These are phyloP conservation scores for Sambucus nigra DNA, from an alignment of 129 eudicot genomes.

Conservation along the genomic window DNA sequence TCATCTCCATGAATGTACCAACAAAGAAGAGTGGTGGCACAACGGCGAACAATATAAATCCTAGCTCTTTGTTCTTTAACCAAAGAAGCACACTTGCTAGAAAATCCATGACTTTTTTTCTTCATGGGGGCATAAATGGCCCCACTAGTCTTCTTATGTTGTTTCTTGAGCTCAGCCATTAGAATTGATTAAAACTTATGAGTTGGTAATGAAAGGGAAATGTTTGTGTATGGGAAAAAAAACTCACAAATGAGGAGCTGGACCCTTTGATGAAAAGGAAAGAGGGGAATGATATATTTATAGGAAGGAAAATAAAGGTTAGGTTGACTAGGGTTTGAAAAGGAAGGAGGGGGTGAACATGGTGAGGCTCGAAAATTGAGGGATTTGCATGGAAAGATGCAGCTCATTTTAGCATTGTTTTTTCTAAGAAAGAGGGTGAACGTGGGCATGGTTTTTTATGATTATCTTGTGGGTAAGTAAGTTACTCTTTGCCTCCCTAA, in stretches of 20 bases:
- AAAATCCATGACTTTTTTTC: conserved; percentile 34
- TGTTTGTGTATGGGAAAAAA: conserved; percentile 33
- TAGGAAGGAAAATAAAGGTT: conserved; percentile 7
- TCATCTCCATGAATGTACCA: conserved; percentile 86
- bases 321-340: conserved; percentile 7
- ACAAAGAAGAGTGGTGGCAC: conserved; percentile 88
- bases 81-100: conserved; percentile 66
- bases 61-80: conserved; percentile 82
- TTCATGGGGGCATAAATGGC: conserved; percentile 10
- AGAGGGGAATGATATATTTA: conserved; percentile 28
- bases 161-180: conserved; percentile 37
- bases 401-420: conserved; percentile 8
- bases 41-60: conserved; percentile 73
- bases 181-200: background rate
- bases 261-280: conserved; percentile 42
- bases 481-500: too few species aligned
- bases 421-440: conserved; percentile 29
- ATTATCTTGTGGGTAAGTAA: too few species aligned
- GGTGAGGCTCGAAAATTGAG: conserved; percentile 40
- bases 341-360: conserved; percentile 21
- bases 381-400: conserved; percentile 49
- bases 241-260: conserved; percentile 50
- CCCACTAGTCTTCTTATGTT: conserved; percentile 2
- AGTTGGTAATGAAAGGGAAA: background rate
- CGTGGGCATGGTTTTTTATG: conserved; percentile 24